A percentile compares a stretch with the other conserved stretches of the same genome.
Evolutionary conservation across 23 red algal genomes (phyloP).

Genomic region (Gracilaria gracilis): DNA sequence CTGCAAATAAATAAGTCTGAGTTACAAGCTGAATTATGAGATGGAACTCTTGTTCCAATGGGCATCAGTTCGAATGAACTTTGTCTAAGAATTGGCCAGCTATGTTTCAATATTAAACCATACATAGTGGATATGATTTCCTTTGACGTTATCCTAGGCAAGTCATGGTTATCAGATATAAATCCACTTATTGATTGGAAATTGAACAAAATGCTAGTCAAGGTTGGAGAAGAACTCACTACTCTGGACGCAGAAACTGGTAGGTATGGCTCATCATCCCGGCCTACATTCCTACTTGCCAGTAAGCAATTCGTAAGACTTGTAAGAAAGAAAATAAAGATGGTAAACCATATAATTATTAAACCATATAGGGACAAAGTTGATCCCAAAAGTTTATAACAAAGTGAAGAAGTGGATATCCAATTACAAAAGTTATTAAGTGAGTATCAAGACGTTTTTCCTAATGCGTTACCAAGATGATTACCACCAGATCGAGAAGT

Average conservation of each 20-base stretch:
- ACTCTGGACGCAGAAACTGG: slow-evolving; percentile 47
- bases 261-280: background rate
- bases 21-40: slow-evolving; percentile 33
- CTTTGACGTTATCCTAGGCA: slow-evolving; percentile 37
- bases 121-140: too few relatives aligned
- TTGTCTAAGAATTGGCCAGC: slow-evolving; percentile 7
- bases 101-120: too few relatives aligned
- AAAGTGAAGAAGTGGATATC: background rate
- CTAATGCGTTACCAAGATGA: slow-evolving; percentile 5
- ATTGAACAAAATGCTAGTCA: background rate
- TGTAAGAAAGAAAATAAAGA: slow-evolving; percentile 23
- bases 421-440: background rate
- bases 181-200: slow-evolving; percentile 51
- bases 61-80: background rate
- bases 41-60: slow-evolving; percentile 28
- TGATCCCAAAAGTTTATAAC: background rate
- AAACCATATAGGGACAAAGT: too few relatives aligned
- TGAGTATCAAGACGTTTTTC: slow-evolving; percentile 32
- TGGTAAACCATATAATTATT: slow-evolving; percentile 16
- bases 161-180: slow-evolving; percentile 37
- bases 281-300: background rate
- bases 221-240: background rate
- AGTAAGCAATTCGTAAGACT: background rate
- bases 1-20: slow-evolving; percentile 10
- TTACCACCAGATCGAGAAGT: slow-evolving; percentile 25